Evolutionary conservation across 106 monocot genomes (phyloP), one percentile per base, ranked within the genome.

Genomic region (Dioscorea zingiberensis): DNA sequence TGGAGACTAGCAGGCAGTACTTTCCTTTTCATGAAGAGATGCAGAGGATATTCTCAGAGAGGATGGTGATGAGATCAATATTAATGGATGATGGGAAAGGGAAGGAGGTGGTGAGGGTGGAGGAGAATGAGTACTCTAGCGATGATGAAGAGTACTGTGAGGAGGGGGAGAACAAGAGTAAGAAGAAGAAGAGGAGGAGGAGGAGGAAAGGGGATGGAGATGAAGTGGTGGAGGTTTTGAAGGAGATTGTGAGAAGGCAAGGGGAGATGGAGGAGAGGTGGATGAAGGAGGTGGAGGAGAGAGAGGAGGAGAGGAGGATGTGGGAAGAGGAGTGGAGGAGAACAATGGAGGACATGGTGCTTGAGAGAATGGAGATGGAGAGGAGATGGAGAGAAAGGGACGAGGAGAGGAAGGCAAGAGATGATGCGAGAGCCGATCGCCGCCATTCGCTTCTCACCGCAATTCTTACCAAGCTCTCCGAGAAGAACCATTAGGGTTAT

Each of bases 11-110:
- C 5, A 70, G 25, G 21, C 47, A 55, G 73, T 63, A n/a, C n/a
- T n/a, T 94, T 74, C 80, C 84, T 10, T 90, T 83, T 69, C 63
- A 84, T 12, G 84, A 87, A 7, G 90, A 94, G 48, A 80, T 90
- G 94, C 77, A 68, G 65, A 80, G 49, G 27, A 90, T 94, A 27
- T 78, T 82, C 62, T 63, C 79, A 0, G 47, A 68, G 0, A 74
- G 94, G 70, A 75, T 63, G 74, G 73, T 81, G 75, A 82, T 70
- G 60, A 18, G 67, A 51, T 60, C 68, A 6, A 61, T 61, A 68
- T 10, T 74, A 71, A 7, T 70, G 66, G 58, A 21, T n/a, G n/a
- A n/a, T n/a, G 63, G 47, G 54, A 67, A 45, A 44, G 60, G 62
- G 59, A 48, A 64, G 0, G 16, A 21, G 18, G 62, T 46, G 29